Conservation (phyloP, 2,329 filamentous ascomycete species). For the Conoideocrella luteorostrata region DNA sequence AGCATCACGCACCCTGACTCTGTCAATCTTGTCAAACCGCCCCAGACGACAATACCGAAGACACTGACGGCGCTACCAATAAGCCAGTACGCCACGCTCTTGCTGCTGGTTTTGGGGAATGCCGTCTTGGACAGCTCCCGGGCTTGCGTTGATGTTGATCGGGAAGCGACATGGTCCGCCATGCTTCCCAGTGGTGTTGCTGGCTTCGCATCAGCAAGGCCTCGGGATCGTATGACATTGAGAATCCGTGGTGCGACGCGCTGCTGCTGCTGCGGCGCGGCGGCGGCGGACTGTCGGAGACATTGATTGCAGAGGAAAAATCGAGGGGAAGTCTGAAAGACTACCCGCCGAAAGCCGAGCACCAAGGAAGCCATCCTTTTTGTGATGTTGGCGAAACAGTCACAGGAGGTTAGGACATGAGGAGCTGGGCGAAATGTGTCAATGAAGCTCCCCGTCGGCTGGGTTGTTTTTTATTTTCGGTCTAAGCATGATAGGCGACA, state of each 20-base stretch:
- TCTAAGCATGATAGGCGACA: too few species aligned
- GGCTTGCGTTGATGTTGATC: constrained; percentile 14
- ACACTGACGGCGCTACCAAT: constrained; percentile 86
- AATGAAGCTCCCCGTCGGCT: too few species aligned
- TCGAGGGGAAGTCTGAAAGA: constrained; percentile 31
- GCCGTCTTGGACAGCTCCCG: constrained; percentile 26
- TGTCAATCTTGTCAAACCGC: constrained; percentile 85
- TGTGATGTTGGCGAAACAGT: background rate
- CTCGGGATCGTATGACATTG: constrained; percentile 31
- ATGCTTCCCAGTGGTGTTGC: constrained; percentile 22
- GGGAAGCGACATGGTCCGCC: constrained; percentile 19
- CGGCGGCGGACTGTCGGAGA: constrained; percentile 24
- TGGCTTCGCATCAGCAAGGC: constrained; percentile 28
- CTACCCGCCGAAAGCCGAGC: constrained; percentile 34
- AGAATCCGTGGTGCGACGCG: constrained; percentile 32
- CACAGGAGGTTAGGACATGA: constrained; percentile 21
- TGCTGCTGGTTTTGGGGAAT: constrained; percentile 61
- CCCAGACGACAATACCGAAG: constrained; percentile 94
- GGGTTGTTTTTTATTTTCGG: too few species aligned
- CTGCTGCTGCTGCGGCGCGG: constrained; percentile 20
- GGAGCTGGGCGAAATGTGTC: constrained; percentile 18
- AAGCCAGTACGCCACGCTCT: constrained; percentile 84
- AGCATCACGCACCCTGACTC: constrained; percentile 71
- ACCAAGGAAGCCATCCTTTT: constrained; percentile 34
- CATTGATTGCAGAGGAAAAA: constrained; percentile 46